Conservation (phyloP, 2,329 filamentous ascomycete species). For the Phialocephala sp. region DNA sequence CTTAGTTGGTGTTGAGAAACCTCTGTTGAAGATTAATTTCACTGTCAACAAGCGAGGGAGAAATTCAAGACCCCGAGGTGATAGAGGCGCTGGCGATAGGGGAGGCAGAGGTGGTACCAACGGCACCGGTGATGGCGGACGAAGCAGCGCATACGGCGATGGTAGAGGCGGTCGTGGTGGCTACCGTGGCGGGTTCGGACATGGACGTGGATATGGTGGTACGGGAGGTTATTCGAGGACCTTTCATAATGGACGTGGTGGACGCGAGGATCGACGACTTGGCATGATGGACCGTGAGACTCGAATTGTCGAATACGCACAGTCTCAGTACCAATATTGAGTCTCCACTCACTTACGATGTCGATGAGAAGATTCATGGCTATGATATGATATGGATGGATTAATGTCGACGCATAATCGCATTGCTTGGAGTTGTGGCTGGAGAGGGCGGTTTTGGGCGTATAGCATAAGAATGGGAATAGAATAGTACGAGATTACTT, state of each 20-base stretch:
- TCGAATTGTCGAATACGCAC: background rate
- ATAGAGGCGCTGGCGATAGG: conserved; percentile 20
- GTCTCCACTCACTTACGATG: background rate
- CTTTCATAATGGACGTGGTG: background rate
- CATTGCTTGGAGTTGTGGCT: conserved; percentile 7
- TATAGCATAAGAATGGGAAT: background rate
- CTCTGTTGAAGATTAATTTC: conserved; percentile 70
- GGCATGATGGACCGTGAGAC: conserved; percentile 6
- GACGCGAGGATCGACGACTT: background rate
- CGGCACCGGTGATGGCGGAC: conserved; percentile 23
- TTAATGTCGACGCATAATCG: background rate
- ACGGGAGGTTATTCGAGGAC: background rate
- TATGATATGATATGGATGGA: background rate
- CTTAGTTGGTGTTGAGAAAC: conserved; percentile 69
- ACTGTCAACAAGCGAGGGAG: conserved; percentile 49
- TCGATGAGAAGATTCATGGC: background rate
- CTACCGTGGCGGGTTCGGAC: background rate
- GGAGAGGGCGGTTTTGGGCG: background rate
- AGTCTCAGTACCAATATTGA: background rate
- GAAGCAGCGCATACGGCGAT: conserved; percentile 9
- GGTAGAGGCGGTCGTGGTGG: background rate
- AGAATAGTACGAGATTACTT: background rate
- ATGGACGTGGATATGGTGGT: background rate
- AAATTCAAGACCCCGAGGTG: conserved; percentile 22
- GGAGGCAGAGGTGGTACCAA: conserved; percentile 14